Base-by-base conservation (phyloP, 1,284 basidiomycete genomes). In the Polyporus tsugae region DNA sequence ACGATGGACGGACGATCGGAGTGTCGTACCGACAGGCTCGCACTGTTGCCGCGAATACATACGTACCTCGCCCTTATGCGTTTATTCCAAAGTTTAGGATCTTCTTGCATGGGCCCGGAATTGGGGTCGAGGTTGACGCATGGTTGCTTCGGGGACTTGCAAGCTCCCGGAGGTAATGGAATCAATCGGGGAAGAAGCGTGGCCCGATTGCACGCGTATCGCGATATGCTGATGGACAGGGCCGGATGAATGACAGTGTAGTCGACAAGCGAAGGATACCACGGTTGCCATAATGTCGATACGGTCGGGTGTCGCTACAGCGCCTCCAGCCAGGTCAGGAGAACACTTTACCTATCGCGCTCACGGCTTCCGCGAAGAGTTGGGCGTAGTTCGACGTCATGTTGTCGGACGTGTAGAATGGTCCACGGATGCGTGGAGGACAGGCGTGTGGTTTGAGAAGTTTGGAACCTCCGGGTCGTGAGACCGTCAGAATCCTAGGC, bases 121-220 rank as follows among this genome's bases (percentile, higher is more conserved):
- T 58, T 55, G 60, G 60, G 63, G 55, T 41, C 59, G 59, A 64
- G 58, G 67, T 59, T 63, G 70, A 63, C 70, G 53, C 66, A 41
- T 62, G 64, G 55, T 58, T 46, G 61, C 25, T 58, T 64, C 67
- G 67, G 63, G 70, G 67, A 63, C 59, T 67, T 42, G 61, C 64
- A 52, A 41, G 52, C 36, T 39, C n/a, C 39, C 60, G 65, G 70
- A 64, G 62, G 29, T 17, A 63, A 61, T 67, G 64, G 35, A 69
- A 67, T 69, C 53, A 53, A 71, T 71, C 70, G 70, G 70, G 70
- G 52, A 49, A 57, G 65, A 61, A 57, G 42, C 44, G 17, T 41
- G 63, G 61, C 67, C 70, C 70, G 70, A 71, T 71, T 63, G 57
- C 64, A 65, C 67, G 67, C 67, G 65, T 69, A 71, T 69, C 70